These are phyloP conservation scores for Cercospora berteroae DNA, from an alignment of 2,329 filamentous ascomycete genomes.

Conservation along the genomic window DNA sequence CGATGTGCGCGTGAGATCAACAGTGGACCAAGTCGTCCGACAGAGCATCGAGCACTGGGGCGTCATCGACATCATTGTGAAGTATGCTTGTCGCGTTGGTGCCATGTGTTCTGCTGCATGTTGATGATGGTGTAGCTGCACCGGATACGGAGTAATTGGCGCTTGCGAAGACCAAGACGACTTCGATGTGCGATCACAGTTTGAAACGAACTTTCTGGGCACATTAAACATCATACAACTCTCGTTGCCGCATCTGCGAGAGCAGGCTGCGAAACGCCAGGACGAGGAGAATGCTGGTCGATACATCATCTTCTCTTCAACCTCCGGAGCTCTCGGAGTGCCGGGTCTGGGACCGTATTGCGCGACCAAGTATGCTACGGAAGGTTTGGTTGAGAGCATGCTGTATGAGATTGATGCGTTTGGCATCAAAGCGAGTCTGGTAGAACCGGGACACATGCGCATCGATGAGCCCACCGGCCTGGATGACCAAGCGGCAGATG, in stretches of 20 bases:
- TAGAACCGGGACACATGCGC: constrained; percentile 84
- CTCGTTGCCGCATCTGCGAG: constrained; percentile 81
- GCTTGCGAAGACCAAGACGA: constrained; percentile 97
- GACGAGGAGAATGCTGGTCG: constrained; percentile 55
- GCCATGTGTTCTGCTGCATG: neutral
- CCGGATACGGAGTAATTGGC: constrained; percentile 91
- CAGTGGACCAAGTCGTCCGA: constrained; percentile 70
- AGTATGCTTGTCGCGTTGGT: constrained; percentile 42
- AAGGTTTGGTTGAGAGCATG: constrained; percentile 94
- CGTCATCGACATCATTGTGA: constrained; percentile 82
- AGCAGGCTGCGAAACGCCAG: constrained; percentile 51
- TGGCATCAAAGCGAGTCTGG: constrained; percentile 89
- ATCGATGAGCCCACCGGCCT: constrained; percentile 67
- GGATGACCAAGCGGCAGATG: constrained; percentile 31
- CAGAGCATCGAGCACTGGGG: constrained; percentile 67
- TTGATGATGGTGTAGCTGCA: constrained; percentile 55
- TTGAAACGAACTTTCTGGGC: constrained; percentile 97
- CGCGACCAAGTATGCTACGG: constrained; percentile 94
- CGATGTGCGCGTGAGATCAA: constrained; percentile 80
- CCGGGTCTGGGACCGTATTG: constrained; percentile 92
- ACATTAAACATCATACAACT: constrained; percentile 90
- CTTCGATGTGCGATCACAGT: constrained; percentile 90
- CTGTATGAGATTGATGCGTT: constrained; percentile 90
- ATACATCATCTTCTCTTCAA: constrained; percentile 93
- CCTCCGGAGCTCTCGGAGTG: constrained; percentile 86